A percentile compares a stretch with the other conserved stretches of the same genome.
Conservation (phyloP, 345 rosid species). For the Psidium guajava region DNA sequence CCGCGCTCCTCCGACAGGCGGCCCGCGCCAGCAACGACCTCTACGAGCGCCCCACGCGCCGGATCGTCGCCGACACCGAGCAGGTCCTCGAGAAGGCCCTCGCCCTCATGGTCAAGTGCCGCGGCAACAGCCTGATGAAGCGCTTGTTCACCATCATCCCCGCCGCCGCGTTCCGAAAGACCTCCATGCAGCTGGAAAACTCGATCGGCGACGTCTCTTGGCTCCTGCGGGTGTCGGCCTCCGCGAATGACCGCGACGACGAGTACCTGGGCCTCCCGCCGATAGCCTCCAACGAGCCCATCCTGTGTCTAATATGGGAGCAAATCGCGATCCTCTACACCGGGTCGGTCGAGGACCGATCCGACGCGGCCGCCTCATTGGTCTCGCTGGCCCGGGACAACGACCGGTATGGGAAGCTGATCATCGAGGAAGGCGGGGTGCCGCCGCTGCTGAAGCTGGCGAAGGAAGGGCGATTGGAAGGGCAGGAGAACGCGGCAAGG, state of each 20-base stretch:
- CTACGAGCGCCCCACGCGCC: constrained; percentile 69
- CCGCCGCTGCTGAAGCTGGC: constrained; percentile 68
- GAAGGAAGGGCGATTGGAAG: constrained; percentile 65
- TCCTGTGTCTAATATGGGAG: constrained; percentile 79
- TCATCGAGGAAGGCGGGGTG: constrained; percentile 85
- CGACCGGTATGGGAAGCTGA: constrained; percentile 58
- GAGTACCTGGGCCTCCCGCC: constrained; percentile 75
- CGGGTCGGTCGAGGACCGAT: constrained; percentile 47
- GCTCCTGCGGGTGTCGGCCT: constrained; percentile 64
- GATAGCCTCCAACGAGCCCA: constrained; percentile 80
- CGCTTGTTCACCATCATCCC: constrained; percentile 74
- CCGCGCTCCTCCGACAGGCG: constrained; percentile 57
- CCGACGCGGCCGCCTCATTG: constrained; percentile 71
- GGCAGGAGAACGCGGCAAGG: constrained; percentile 73
- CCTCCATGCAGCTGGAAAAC: constrained; percentile 60
- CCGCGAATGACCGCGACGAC: constrained; percentile 39
- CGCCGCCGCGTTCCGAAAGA: constrained; percentile 63
- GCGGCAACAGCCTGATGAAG: constrained; percentile 53
- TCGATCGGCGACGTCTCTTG: constrained; percentile 74
- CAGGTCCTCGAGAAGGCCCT: constrained; percentile 68
- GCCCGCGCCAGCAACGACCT: constrained; percentile 69
- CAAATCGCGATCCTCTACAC: constrained; percentile 64
- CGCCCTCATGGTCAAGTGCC: constrained; percentile 47
- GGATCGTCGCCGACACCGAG: constrained; percentile 67
- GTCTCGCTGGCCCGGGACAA: constrained; percentile 78